Conservation (phyloP, 2,329 filamentous ascomycete species). For the Zymoseptoria crescenta region DNA sequence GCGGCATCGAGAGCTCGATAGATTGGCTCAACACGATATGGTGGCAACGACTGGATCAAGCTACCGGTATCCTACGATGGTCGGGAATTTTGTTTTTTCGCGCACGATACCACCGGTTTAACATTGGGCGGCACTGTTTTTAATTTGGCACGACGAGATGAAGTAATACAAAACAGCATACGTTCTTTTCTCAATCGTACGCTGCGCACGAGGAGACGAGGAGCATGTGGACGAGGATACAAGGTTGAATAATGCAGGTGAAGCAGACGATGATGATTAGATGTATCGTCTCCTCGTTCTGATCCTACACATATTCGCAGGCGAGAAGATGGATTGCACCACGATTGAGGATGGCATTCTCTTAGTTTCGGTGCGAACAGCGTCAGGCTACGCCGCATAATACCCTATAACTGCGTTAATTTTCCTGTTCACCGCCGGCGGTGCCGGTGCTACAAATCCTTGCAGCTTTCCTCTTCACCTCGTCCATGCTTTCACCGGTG, state of each 20-base stretch:
- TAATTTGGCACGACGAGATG: not conserved
- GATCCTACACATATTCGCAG: not conserved
- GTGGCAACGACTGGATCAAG: not conserved
- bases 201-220: not conserved
- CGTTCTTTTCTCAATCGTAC: not conserved
- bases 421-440: not conserved
- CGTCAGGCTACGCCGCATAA: not conserved
- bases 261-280: not conserved
- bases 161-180: not conserved
- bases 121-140: not conserved
- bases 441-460: not conserved
- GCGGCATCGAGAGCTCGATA: constrained; percentile 14
- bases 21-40: not conserved
- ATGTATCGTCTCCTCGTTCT: not conserved
- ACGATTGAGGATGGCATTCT: not conserved
- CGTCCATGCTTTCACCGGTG: not conserved
- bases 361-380: not conserved
- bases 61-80: not conserved
- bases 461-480: not conserved
- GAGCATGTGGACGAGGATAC: not conserved
- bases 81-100: not conserved
- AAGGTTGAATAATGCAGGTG: not conserved
- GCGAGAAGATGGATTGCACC: not conserved
- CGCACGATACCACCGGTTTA: not conserved
- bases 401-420: not conserved